phyloP scores from a whole-genome alignment of 2,329 filamentous ascomycete genomes.

The Phialophora chinensis region DNA sequence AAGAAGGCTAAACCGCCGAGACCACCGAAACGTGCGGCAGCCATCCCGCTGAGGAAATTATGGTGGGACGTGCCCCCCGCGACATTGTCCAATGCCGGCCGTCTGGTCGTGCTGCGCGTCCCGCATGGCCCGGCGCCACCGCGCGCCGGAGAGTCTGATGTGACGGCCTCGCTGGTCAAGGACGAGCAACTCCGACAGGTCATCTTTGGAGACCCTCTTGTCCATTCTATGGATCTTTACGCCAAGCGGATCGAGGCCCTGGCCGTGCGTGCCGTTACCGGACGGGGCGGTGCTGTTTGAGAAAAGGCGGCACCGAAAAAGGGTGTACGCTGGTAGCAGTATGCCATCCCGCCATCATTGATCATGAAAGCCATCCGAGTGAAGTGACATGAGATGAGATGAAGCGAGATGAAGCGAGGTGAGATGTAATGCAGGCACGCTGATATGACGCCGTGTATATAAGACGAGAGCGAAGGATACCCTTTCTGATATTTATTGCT shows the following conservation, averaged over 20 bases:
- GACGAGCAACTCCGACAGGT: slow-evolving; percentile 72
- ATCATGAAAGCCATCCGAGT: not conserved
- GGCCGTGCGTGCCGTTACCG: slow-evolving; percentile 71
- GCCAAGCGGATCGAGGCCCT: slow-evolving; percentile 72
- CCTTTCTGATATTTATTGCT: not conserved
- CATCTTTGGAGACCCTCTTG: slow-evolving; percentile 81
- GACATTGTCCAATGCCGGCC: slow-evolving; percentile 72
- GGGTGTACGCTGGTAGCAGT: not conserved
- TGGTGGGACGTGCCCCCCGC: slow-evolving; percentile 70
- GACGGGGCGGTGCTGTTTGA: slow-evolving; percentile 35
- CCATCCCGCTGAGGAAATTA: slow-evolving; percentile 37
- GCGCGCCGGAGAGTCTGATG: slow-evolving; percentile 52
- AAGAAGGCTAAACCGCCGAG: slow-evolving; percentile 22
- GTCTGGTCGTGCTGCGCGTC: slow-evolving; percentile 68
- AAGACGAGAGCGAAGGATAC: not conserved
- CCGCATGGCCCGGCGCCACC: slow-evolving; percentile 11
- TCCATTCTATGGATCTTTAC: slow-evolving; percentile 82
- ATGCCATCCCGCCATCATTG: not conserved
- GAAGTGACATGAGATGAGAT: not conserved
- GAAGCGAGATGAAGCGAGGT: not conserved
- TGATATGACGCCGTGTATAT: not conserved
- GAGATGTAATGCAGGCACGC: too few species aligned
- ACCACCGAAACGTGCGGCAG: not conserved
- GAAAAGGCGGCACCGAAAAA: not conserved
- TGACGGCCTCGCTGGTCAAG: slow-evolving; percentile 70